These are phyloP conservation scores for Cicer arietinum DNA, from an alignment of 306 rosid genomes.

Conservation along the genomic window DNA sequence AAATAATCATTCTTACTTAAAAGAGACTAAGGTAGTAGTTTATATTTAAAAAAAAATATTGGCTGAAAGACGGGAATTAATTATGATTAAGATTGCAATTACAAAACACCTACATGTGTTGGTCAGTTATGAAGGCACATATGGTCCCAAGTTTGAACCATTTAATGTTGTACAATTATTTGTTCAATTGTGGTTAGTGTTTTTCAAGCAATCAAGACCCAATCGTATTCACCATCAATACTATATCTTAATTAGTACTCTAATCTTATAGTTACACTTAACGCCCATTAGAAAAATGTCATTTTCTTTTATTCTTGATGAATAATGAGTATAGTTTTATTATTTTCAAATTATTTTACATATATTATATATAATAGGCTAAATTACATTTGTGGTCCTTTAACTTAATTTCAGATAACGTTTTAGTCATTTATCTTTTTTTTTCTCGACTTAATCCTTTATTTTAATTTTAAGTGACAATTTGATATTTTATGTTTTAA, in stretches of 20 bases:
- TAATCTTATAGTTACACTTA: not conserved
- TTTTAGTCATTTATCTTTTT: too few species aligned
- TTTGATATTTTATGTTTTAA: too few species aligned
- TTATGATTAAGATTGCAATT: constrained; percentile 17
- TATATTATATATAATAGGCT: too few species aligned
- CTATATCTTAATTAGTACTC: not conserved
- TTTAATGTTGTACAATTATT: constrained; percentile 42
- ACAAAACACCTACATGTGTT: constrained; percentile 23
- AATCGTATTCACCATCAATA: constrained; percentile 30
- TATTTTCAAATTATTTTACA: constrained; percentile 28
- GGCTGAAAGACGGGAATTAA: constrained; percentile 6
- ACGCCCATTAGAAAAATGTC: constrained; percentile 19
- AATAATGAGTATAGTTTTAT: not conserved
- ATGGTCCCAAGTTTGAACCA: constrained; percentile 46
- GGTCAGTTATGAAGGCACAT: constrained; percentile 34
- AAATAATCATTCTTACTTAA: too few species aligned
- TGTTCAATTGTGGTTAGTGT: constrained; percentile 35
- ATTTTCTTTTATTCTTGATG: constrained; percentile 20
- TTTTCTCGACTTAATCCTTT: too few species aligned
- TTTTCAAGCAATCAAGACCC: not conserved
- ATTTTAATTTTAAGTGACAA: too few species aligned
- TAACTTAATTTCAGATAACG: too few species aligned
- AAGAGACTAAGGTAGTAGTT: not conserved
- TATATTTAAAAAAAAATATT: not conserved
- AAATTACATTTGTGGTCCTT: too few species aligned